These are phyloP conservation scores for Cryptomeria japonica DNA, from an alignment of 75 land plant species.

Conservation along the genomic window DNA sequence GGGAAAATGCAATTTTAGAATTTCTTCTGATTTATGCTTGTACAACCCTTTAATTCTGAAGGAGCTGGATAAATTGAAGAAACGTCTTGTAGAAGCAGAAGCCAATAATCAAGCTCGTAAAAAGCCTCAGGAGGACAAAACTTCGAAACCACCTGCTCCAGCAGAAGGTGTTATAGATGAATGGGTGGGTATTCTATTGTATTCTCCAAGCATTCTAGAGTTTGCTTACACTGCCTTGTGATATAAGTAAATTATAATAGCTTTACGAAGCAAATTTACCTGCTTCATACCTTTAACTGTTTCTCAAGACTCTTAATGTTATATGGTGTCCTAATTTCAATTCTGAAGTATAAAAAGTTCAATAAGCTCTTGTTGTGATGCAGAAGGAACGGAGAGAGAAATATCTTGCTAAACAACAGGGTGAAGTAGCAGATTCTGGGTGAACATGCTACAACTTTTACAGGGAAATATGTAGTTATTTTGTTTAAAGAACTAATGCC, in stretches of 20 bases:
- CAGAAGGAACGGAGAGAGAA: conserved; percentile 77
- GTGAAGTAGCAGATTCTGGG: conserved; percentile 57
- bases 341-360: background rate
- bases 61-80: conserved; percentile 80
- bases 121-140: conserved; percentile 75
- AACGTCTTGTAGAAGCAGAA: conserved; percentile 86
- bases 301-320: background rate
- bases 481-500: background rate
- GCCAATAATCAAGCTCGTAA: conserved; percentile 84
- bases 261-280: background rate
- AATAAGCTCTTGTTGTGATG: conserved; percentile 12
- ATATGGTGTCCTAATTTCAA: background rate
- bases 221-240: background rate
- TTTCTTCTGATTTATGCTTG: background rate
- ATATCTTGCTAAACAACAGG: conserved; percentile 66
- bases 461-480: background rate
- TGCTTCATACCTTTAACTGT: background rate
- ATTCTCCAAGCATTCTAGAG: background rate
- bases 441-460: conserved; percentile 14
- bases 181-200: conserved; percentile 60
- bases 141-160: conserved; percentile 16
- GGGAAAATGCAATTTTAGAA: background rate
- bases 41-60: conserved; percentile 2
- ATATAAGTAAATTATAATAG: background rate
- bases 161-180: conserved; percentile 91